These are phyloP conservation scores for Lasiosphaeria ovina DNA, from an alignment of 495 filamentous ascomycete species.

Conservation along the genomic window DNA sequence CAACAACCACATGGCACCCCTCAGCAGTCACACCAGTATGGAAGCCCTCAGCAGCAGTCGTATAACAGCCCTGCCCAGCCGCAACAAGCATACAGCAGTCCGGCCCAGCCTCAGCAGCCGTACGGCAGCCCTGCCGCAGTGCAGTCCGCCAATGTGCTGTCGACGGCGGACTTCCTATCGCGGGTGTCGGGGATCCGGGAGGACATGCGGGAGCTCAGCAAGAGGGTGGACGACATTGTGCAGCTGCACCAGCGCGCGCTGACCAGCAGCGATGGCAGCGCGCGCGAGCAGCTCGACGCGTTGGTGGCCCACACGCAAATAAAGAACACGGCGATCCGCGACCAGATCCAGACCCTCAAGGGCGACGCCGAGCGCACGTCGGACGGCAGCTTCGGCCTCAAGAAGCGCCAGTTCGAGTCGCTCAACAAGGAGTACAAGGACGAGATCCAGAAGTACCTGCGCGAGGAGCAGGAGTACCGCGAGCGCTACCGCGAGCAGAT, in stretches of 20 bases:
- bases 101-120: conserved; percentile 11
- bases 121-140: conserved; percentile 23
- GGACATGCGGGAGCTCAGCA: conserved; percentile 55
- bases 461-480: conserved; percentile 64
- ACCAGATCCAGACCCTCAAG: conserved; percentile 67
- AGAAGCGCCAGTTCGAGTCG: conserved; percentile 60
- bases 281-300: conserved; percentile 53
- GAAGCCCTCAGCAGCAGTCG: conserved; percentile 18
- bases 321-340: conserved; percentile 62
- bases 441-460: conserved; percentile 60
- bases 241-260: conserved; percentile 60
- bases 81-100: conserved; percentile 7
- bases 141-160: conserved; percentile 38
- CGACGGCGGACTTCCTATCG: conserved; percentile 58
- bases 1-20: conserved; percentile 6
- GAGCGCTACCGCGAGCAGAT: conserved; percentile 68
- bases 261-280: conserved; percentile 49
- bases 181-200: conserved; percentile 56
- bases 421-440: conserved; percentile 64
- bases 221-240: conserved; percentile 55
- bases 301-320: conserved; percentile 62
- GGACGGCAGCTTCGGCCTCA: conserved; percentile 52
- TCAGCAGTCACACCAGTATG: conserved; percentile 15
- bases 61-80: conserved; percentile 12
- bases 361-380: conserved; percentile 57